phyloP scores from a whole-genome alignment of 1,284 basidiomycete genomes.

The Pholiota adiposa region DNA sequence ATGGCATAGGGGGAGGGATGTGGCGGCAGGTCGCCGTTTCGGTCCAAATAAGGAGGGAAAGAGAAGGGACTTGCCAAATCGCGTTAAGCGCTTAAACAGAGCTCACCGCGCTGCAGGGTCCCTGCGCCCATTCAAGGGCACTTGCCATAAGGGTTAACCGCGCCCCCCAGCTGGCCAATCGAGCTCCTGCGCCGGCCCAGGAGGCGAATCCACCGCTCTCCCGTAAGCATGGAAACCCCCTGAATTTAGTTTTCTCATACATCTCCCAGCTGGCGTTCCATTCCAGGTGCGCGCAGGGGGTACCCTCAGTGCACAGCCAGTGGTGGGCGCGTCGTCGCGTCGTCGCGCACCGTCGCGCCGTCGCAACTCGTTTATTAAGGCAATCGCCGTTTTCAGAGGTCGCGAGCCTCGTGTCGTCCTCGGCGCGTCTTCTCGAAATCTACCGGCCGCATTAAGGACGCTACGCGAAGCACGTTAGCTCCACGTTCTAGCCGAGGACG shows the following conservation, averaged over 20 bases:
- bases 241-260: constrained; percentile 13
- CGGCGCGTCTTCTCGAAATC: background rate
- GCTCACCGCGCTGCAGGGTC: constrained; percentile 5
- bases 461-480: background rate
- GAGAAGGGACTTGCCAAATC: constrained; percentile 19
- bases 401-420: constrained; percentile 7
- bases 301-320: too few relatives aligned
- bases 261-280: background rate
- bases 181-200: too few relatives aligned
- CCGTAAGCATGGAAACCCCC: constrained; percentile 24
- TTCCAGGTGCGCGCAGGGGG: too few relatives aligned
- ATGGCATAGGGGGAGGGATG: constrained; percentile 11
- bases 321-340: too few relatives aligned
- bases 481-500: background rate
- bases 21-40: background rate
- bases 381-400: background rate
- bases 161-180: background rate
- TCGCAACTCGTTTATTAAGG: background rate
- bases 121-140: constrained; percentile 15
- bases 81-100: constrained; percentile 21
- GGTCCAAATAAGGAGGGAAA: constrained; percentile 6
- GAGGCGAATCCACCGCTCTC: constrained; percentile 4
- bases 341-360: background rate
- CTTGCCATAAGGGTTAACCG: constrained; percentile 16
- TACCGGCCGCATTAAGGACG: background rate